Evolutionary conservation across 345 rosid genomes (phyloP).

Genomic region (Acer yangbiense): DNA sequence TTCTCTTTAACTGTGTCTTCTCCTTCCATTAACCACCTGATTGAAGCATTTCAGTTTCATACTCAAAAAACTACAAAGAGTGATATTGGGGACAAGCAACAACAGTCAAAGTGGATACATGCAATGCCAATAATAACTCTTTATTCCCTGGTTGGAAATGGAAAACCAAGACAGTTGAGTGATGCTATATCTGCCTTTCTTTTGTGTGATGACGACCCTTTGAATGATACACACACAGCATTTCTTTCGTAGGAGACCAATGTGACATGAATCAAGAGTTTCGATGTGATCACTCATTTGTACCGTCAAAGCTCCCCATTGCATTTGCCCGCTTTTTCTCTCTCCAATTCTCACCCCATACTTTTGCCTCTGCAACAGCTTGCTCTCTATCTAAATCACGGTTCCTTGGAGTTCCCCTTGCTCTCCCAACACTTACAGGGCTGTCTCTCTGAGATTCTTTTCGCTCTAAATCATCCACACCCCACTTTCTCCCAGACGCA

Average conservation of each 20-base stretch:
- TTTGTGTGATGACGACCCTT: background rate
- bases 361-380: slow-evolving; percentile 95
- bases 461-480: slow-evolving; percentile 56
- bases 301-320: slow-evolving; percentile 73
- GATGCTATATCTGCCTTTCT: background rate
- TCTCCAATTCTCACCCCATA: slow-evolving; percentile 99
- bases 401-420: slow-evolving; percentile 74
- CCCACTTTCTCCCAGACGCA: slow-evolving; percentile 53
- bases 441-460: slow-evolving; percentile 72
- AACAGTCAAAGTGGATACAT: slow-evolving; percentile 37
- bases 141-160: slow-evolving; percentile 28
- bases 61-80: slow-evolving; percentile 28
- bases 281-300: slow-evolving; percentile 50
- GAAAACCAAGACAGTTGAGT: slow-evolving; percentile 25
- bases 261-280: slow-evolving; percentile 1
- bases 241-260: slow-evolving; percentile 15
- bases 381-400: slow-evolving; percentile 90
- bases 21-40: slow-evolving; percentile 32
- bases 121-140: slow-evolving; percentile 18
- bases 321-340: slow-evolving; percentile 76
- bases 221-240: slow-evolving; percentile 21
- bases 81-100: slow-evolving; percentile 28
- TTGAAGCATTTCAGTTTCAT: slow-evolving; percentile 29
- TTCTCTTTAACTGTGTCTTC: slow-evolving; percentile 18
- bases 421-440: slow-evolving; percentile 62